phyloP scores from a whole-genome alignment of 2,329 filamentous ascomycete species.

The Grosmannia huntii region DNA sequence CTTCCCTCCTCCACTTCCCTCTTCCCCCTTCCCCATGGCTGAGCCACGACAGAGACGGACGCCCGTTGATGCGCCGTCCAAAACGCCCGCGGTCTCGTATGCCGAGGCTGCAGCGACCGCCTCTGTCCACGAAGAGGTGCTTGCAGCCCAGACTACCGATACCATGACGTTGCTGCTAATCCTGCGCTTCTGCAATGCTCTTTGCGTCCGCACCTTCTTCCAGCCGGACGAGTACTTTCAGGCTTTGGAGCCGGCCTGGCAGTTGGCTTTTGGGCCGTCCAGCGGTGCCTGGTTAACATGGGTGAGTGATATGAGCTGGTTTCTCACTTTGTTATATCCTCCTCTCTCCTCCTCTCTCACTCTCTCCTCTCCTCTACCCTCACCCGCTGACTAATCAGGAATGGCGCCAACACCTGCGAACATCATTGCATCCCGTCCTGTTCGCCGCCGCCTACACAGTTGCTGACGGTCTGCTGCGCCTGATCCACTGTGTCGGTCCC shows the following conservation, averaged over 20 bases:
- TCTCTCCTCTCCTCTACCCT: too few species aligned
- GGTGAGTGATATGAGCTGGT: slow-evolving; percentile 59
- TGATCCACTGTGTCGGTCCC: slow-evolving; percentile 39
- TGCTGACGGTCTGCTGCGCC: slow-evolving; percentile 41
- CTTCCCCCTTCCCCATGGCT: not conserved
- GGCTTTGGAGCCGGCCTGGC: slow-evolving; percentile 87
- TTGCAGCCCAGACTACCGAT: slow-evolving; percentile 21
- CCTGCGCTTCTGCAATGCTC: slow-evolving; percentile 68
- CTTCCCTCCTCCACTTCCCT: too few species aligned
- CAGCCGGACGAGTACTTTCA: slow-evolving; percentile 98
- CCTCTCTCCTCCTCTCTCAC: not conserved
- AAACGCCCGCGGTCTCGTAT: not conserved
- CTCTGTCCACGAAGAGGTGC: slow-evolving; percentile 16
- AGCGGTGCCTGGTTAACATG: slow-evolving; percentile 91
- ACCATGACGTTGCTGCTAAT: slow-evolving; percentile 36
- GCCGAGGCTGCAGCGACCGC: slow-evolving; percentile 1
- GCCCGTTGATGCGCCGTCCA: not conserved
- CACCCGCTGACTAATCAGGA: slow-evolving; percentile 45
- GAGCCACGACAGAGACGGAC: not conserved
- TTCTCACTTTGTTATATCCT: not conserved
- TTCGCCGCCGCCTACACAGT: slow-evolving; percentile 65
- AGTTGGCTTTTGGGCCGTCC: slow-evolving; percentile 62
- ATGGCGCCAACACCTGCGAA: slow-evolving; percentile 80
- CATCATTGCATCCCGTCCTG: slow-evolving; percentile 78
- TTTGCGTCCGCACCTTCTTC: slow-evolving; percentile 78